Conservation (phyloP, 2,329 filamentous ascomycete genomes). For the Clarireedia paspali region DNA sequence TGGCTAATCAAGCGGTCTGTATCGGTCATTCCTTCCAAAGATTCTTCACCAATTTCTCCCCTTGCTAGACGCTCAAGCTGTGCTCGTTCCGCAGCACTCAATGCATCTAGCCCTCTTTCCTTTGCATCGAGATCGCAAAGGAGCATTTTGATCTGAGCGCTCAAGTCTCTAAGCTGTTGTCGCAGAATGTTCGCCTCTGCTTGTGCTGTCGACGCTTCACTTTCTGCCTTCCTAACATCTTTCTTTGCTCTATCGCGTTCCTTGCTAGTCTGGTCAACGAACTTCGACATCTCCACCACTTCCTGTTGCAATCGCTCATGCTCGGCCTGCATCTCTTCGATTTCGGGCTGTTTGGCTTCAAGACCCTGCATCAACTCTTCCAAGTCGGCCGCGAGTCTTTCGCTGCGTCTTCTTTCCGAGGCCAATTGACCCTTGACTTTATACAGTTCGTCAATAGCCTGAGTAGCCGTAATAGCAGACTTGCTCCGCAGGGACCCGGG, state of each 20-base stretch:
- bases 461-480: slow-evolving; percentile 49
- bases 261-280: slow-evolving; percentile 74
- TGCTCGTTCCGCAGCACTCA: slow-evolving; percentile 63
- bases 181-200: slow-evolving; percentile 72
- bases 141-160: slow-evolving; percentile 83
- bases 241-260: slow-evolving; percentile 75
- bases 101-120: slow-evolving; percentile 67
- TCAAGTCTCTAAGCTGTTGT: slow-evolving; percentile 81
- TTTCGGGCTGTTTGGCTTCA: slow-evolving; percentile 79
- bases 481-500: slow-evolving; percentile 50
- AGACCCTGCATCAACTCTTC: slow-evolving; percentile 81
- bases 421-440: slow-evolving; percentile 66
- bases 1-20: slow-evolving; percentile 86
- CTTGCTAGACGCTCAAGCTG: slow-evolving; percentile 72
- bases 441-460: slow-evolving; percentile 57
- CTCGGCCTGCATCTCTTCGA: slow-evolving; percentile 77
- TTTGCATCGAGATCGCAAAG: slow-evolving; percentile 78
- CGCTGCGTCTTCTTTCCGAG: slow-evolving; percentile 64
- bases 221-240: slow-evolving; percentile 69
- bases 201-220: slow-evolving; percentile 55
- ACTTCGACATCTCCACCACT: slow-evolving; percentile 74
- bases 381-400: slow-evolving; percentile 67
- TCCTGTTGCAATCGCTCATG: slow-evolving; percentile 73
- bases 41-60: slow-evolving; percentile 65
- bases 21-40: slow-evolving; percentile 67